phyloP scores from a whole-genome alignment of 257 asterid species.

The Capsicum pubescens region DNA sequence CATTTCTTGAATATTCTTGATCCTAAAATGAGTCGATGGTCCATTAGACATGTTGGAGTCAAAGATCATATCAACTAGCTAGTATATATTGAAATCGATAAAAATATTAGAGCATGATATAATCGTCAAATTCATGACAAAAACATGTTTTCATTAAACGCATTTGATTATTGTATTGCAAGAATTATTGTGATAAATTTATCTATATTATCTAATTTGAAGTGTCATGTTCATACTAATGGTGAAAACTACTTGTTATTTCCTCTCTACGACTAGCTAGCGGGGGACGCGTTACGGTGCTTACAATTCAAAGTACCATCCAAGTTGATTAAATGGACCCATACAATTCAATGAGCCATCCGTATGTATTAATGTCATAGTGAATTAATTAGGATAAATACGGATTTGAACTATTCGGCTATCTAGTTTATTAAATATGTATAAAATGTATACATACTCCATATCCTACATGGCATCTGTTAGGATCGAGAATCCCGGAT shows the following conservation, averaged over 20 bases:
- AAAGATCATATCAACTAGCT: background rate
- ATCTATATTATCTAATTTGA: background rate
- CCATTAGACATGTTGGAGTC: background rate
- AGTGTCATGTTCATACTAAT: slow-evolving; percentile 10
- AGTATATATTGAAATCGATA: background rate
- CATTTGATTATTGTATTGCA: background rate
- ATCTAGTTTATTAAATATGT: background rate
- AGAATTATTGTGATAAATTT: background rate
- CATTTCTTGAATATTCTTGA: background rate
- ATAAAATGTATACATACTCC: no score
- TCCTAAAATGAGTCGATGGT: background rate
- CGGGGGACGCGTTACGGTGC: background rate
- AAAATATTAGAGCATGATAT: background rate
- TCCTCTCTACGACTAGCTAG: background rate
- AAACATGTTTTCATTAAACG: background rate
- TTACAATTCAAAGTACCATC: background rate
- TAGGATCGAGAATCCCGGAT: no score
- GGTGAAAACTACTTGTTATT: background rate
- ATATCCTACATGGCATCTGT: no score
- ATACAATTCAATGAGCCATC: background rate
- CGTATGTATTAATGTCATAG: background rate
- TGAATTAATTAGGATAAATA: background rate
- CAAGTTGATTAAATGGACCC: background rate
- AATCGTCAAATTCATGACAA: no score
- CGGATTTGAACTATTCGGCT: rapidly evolving